Conservation (phyloP, 2,329 filamentous ascomycete species). For the Zasmidium citrigriseum region DNA sequence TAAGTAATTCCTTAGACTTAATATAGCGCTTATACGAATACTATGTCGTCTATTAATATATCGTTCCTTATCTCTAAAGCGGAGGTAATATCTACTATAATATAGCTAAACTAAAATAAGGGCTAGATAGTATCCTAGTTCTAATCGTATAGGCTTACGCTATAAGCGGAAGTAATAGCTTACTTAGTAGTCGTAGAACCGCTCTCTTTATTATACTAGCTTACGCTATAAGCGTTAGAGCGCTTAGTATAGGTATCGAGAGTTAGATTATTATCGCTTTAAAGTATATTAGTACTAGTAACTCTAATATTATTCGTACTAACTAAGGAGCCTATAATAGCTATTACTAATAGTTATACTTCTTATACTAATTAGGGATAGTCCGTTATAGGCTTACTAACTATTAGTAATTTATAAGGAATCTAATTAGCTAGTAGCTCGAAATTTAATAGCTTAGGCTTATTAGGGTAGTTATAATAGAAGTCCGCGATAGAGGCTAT, state of each 20-base stretch:
- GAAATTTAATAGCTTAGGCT: too few species aligned
- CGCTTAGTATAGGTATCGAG: background rate
- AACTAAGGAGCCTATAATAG: too few species aligned
- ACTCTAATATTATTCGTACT: too few species aligned
- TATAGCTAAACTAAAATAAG: background rate
- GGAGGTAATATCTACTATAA: background rate
- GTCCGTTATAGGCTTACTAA: background rate
- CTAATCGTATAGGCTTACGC: background rate
- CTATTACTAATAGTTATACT: too few species aligned
- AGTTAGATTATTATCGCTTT: background rate
- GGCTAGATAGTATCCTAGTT: background rate
- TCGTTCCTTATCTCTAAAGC: background rate
- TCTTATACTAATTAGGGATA: too few species aligned
- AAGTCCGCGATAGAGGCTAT: too few species aligned
- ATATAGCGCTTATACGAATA: background rate
- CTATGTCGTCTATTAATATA: background rate
- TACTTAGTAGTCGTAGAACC: too few species aligned
- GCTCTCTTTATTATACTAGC: too few species aligned
- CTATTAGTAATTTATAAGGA: background rate
- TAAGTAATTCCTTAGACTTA: background rate
- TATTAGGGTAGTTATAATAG: too few species aligned
- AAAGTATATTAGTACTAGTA: too few species aligned
- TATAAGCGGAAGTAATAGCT: too few species aligned
- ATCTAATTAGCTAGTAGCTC: background rate
- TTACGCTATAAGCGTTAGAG: background rate